A percentile compares a stretch with the other conserved stretches of the same genome.
phyloP scores from a whole-genome alignment of 75 land plant species.

The Selaginella moellendorffii region DNA sequence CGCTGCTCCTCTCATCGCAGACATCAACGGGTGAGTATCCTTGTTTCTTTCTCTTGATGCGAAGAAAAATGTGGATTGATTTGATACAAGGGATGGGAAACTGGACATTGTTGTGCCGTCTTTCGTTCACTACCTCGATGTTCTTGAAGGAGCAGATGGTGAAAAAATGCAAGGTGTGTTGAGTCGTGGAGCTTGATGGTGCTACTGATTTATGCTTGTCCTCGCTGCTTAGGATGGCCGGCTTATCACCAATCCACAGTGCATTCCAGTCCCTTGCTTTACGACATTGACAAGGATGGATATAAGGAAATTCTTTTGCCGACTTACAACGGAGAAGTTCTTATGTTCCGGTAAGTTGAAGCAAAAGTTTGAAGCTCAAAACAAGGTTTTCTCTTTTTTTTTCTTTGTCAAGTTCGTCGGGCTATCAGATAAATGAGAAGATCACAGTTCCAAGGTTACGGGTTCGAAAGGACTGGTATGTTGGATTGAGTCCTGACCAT shows the following conservation, averaged over 20 bases:
- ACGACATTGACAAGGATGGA: conserved; percentile 98
- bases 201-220: too few relatives aligned
- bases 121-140: conserved; percentile 93
- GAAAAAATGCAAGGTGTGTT: conserved; percentile 81
- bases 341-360: conserved; percentile 71
- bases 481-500: conserved; percentile 70
- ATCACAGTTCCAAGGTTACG: conserved; percentile 59
- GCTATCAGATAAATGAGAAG: conserved; percentile 74
- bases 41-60: background rate
- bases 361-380: background rate
- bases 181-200: background rate
- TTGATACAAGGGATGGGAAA: conserved; percentile 80
- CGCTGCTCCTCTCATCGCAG: conserved; percentile 47
- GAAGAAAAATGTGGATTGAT: background rate
- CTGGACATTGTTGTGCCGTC: conserved; percentile 92
- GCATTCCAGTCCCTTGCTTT: conserved; percentile 81
- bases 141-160: conserved; percentile 91
- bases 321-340: conserved; percentile 86
- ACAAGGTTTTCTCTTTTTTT: too few relatives aligned
- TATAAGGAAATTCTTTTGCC: conserved; percentile 80
- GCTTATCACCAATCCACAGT: conserved; percentile 89
- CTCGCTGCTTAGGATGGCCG: conserved; percentile 67
- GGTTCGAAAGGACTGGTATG: conserved; percentile 87
- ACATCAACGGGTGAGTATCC: conserved; percentile 56
- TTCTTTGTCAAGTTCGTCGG: conserved; percentile 50